Conservation (phyloP, 805 yeast species). For the Lachancea kluyveri region DNA sequence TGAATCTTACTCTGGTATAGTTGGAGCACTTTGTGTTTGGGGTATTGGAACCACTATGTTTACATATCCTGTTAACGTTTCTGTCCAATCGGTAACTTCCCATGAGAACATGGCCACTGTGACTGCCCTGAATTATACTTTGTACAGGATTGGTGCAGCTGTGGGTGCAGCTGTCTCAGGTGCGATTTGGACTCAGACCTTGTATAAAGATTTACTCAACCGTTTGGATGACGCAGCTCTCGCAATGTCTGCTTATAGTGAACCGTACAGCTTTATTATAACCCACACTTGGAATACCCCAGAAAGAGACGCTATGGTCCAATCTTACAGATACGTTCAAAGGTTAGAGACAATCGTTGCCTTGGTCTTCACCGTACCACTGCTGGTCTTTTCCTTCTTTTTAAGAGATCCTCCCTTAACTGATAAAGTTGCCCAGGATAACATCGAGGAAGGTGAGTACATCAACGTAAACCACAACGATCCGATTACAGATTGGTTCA, state of each 20-base stretch:
- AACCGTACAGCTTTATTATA: conserved; percentile 46
- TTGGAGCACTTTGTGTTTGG: conserved; percentile 43
- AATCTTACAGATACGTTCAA: conserved; percentile 55
- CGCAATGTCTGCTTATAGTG: conserved; percentile 43
- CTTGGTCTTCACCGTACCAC: conserved; percentile 22
- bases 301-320: conserved; percentile 50
- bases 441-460: conserved; percentile 23
- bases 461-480: conserved; percentile 15
- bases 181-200: conserved; percentile 62
- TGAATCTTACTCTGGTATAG: conserved; percentile 47
- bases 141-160: conserved; percentile 60
- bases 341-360: conserved; percentile 45
- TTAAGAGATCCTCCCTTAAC: conserved; percentile 24
- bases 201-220: conserved; percentile 39
- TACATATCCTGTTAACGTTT: conserved; percentile 57
- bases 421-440: conserved; percentile 22
- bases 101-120: conserved; percentile 68
- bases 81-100: conserved; percentile 51
- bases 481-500: conserved; percentile 19
- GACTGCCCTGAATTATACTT: conserved; percentile 51
- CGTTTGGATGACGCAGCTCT: conserved; percentile 33
- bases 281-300: conserved; percentile 57
- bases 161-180: conserved; percentile 61
- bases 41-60: conserved; percentile 71
- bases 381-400: conserved; percentile 21